phyloP scores from a whole-genome alignment of 768 basidiomycete genomes.

The Tephrocybe rancida region DNA sequence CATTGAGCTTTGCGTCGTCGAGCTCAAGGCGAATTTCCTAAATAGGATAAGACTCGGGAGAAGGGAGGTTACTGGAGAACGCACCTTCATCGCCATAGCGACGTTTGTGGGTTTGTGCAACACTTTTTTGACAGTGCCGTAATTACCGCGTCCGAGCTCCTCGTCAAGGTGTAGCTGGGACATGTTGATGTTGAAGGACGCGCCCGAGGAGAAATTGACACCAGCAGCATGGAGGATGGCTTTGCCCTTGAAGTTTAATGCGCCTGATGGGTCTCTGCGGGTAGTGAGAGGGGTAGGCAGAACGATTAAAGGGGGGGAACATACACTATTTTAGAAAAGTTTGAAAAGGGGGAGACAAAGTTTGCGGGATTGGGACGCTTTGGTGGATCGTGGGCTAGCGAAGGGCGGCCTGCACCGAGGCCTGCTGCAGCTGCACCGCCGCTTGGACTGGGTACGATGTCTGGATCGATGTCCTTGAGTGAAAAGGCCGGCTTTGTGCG shows the following conservation, averaged over 20 bases:
- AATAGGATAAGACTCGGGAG: conserved; percentile 5
- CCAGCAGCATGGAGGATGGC: conserved; percentile 91
- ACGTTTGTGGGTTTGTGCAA: conserved; percentile 94
- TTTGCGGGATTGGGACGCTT: conserved; percentile 39
- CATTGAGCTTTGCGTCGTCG: conserved; percentile 90
- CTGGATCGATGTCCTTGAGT: conserved; percentile 62
- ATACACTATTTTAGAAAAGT: conserved; percentile 93
- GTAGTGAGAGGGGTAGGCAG: conserved; percentile 5
- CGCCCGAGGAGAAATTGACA: conserved; percentile 83
- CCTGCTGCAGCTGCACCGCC: conserved; percentile 67
- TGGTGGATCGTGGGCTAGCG: conserved; percentile 41
- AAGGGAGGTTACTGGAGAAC: conserved; percentile 18
- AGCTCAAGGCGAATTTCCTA: conserved; percentile 98
- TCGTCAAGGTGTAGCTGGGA: conserved; percentile 87
- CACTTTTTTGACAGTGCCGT: conserved; percentile 96
- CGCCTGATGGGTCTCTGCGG: conserved; percentile 91
- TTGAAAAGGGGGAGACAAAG: conserved; percentile 82
- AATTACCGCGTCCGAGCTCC: conserved; percentile 95
- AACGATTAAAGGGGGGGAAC: conserved; percentile 1
- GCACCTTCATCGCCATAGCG: conserved; percentile 98
- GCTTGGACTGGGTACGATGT: conserved; percentile 39
- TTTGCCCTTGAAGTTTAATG: conserved; percentile 90
- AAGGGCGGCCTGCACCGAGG: conserved; percentile 69
- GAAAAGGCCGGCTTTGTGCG: conserved; percentile 59
- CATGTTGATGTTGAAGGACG: conserved; percentile 95